Base-by-base conservation (phyloP, 805 yeast species). In the Kodamaea restingae region DNA sequence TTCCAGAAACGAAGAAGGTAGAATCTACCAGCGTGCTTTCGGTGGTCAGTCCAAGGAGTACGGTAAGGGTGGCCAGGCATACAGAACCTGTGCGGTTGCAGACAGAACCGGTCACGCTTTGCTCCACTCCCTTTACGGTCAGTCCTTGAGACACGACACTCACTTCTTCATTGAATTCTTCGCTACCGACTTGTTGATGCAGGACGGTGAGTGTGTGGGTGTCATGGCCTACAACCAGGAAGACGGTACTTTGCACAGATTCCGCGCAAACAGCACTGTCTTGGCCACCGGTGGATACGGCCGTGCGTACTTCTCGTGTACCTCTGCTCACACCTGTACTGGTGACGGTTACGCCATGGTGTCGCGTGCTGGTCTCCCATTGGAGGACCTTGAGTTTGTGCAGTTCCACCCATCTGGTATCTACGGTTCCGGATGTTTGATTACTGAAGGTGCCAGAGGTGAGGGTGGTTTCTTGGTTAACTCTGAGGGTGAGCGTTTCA, bases 351-450 rank as follows among this genome's bases (percentile, higher is more conserved):
- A 75, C 59, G 98, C 97, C 51, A 91, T 91, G 98, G 98, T 88
- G 46, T 71, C 97, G 36, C 81, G 98, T 71, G 98, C 98, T 40
- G 98, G 98, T 46, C 80, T 91, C 65, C 98, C 98, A 43, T 76
- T 91, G 60, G 95, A 91, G 72, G 98, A 91, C 71, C 74, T 91
- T 69, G 98, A 91, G 73, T 91, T 91, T 61, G 90, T 91, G 47
- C 98, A 91, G 73, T 91, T 91, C 88, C 98, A 91, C 70, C 98
- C 98, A 41, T 88, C 98, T 18, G 98, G 98, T 78, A 93, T 91
- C 68, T 91, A 91, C 67, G 98, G 98, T 44, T 88, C 98, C 29
- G 98, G 98, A 50, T 93, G 98, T 76, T 74, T 91, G 73, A 93
- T 93, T 65, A 93, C 98, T 41, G 98, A 93, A 72, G 98, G 98